phyloP scores from a whole-genome alignment of 768 basidiomycete species.

The Lactarius deliciosus region DNA sequence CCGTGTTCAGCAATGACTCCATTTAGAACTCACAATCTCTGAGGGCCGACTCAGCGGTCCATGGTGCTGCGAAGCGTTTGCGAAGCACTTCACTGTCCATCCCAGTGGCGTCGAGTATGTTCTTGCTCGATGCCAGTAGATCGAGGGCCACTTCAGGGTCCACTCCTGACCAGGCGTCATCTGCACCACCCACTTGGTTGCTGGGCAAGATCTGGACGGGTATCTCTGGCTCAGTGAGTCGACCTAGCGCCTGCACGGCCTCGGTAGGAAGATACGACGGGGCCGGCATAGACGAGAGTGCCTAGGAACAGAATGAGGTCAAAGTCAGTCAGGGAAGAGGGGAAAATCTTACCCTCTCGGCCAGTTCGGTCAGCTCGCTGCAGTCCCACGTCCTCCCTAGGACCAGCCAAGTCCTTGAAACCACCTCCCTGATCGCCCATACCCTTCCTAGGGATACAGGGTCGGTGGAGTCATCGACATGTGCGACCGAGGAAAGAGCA shows the following conservation, averaged over 20 bases:
- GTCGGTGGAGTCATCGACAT: constrained; percentile 44
- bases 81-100: constrained; percentile 27
- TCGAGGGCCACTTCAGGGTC: constrained; percentile 17
- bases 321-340: not conserved
- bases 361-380: constrained; percentile 49
- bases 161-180: constrained; percentile 20
- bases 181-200: not conserved
- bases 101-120: constrained; percentile 24
- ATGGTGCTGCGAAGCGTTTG: constrained; percentile 36
- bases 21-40: constrained; percentile 62
- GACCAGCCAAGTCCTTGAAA: constrained; percentile 62
- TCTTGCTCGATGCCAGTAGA: constrained; percentile 16
- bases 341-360: constrained; percentile 50
- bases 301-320: constrained; percentile 10
- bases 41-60: constrained; percentile 76
- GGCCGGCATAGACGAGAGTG: constrained; percentile 19
- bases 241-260: constrained; percentile 10
- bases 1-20: not conserved
- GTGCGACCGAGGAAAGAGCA: constrained; percentile 60
- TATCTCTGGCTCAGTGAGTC: constrained; percentile 15
- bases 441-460: constrained; percentile 44
- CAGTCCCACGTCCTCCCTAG: constrained; percentile 75
- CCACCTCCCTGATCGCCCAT: constrained; percentile 57
- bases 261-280: constrained; percentile 21
- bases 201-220: constrained; percentile 19